Evolutionary conservation across 768 basidiomycete species (phyloP).

Genomic region (Hygrophoropsis aurantiaca): DNA sequence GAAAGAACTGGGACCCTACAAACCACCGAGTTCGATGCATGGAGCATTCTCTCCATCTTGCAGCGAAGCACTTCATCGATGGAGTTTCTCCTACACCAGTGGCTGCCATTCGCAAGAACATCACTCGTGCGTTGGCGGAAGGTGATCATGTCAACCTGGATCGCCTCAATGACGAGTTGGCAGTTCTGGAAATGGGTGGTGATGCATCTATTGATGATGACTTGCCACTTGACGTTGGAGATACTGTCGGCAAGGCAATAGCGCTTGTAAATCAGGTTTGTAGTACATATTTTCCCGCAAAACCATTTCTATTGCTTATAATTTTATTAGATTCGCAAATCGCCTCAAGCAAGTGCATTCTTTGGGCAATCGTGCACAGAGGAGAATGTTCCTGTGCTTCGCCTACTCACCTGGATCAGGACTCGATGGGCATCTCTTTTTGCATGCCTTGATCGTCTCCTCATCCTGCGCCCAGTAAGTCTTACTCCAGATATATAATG

Average conservation of each 20-base stretch:
- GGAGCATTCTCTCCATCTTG: background rate
- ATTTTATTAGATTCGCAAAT: slow-evolving; percentile 13
- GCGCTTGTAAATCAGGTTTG: slow-evolving; percentile 8
- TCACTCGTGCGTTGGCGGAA: background rate
- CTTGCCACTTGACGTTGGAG: slow-evolving; percentile 2
- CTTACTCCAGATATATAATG: too few relatives aligned
- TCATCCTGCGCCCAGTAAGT: too few relatives aligned
- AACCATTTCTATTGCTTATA: too few relatives aligned
- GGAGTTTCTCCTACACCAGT: background rate
- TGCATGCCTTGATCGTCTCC: background rate
- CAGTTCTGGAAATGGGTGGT: slow-evolving; percentile 2
- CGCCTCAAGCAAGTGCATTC: slow-evolving; percentile 25
- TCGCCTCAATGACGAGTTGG: background rate
- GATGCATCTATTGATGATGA: slow-evolving; percentile 2
- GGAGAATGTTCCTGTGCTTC: slow-evolving; percentile 10
- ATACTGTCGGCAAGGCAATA: slow-evolving; percentile 5
- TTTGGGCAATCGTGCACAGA: slow-evolving; percentile 11
- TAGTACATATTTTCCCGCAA: too few relatives aligned
- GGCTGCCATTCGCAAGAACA: background rate
- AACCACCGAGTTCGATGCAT: slow-evolving; percentile 8
- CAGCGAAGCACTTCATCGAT: background rate
- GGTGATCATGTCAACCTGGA: too few relatives aligned
- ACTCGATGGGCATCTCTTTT: slow-evolving; percentile 31
- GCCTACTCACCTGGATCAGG: slow-evolving; percentile 27
- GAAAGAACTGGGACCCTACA: slow-evolving; percentile 4